Percentiles rank a stretch among this genome's conserved stretches.
phyloP scores from a whole-genome alignment of 1,139 yeast species.

The Taphrina confusa region DNA sequence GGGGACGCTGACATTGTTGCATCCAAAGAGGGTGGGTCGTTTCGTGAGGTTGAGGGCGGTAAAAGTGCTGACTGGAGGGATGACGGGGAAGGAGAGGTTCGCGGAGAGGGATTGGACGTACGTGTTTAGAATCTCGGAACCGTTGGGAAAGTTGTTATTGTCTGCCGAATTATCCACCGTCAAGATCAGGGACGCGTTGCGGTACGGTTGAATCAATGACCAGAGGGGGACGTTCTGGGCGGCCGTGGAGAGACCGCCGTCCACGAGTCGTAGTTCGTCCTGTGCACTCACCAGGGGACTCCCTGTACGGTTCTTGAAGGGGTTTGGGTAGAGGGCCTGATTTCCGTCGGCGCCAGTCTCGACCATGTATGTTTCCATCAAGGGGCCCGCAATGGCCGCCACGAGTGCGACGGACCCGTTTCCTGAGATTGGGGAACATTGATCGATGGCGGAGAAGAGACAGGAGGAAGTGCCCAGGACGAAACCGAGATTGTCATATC shows the following conservation, averaged over 20 bases:
- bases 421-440: conserved; percentile 55
- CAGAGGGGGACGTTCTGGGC: conserved; percentile 74
- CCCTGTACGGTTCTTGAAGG: conserved; percentile 37
- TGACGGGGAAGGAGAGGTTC: conserved; percentile 68
- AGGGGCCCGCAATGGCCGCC: conserved; percentile 46
- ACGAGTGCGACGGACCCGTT: conserved; percentile 56
- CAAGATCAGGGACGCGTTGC: conserved; percentile 72
- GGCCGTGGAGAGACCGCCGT: conserved; percentile 84
- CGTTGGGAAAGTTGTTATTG: conserved; percentile 59
- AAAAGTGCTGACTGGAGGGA: conserved; percentile 66
- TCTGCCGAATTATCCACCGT: conserved; percentile 88
- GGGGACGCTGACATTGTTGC: conserved; percentile 69
- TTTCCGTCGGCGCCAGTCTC: conserved; percentile 71
- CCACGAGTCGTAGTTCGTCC: conserved; percentile 61
- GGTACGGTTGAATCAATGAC: conserved; percentile 71
- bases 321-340: conserved; percentile 62
- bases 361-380: conserved; percentile 43
- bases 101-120: conserved; percentile 68
- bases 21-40: conserved; percentile 66
- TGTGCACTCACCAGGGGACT: conserved; percentile 37
- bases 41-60: conserved; percentile 55
- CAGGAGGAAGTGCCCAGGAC: conserved; percentile 75
- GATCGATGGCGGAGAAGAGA: conserved; percentile 68
- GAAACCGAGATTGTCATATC: conserved; percentile 72
- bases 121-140: conserved; percentile 63